Percentiles rank a stretch among this genome's conserved stretches.
Evolutionary conservation across 2,329 filamentous ascomycete genomes (phyloP).

Genomic region (Exophiala aquamarina): DNA sequence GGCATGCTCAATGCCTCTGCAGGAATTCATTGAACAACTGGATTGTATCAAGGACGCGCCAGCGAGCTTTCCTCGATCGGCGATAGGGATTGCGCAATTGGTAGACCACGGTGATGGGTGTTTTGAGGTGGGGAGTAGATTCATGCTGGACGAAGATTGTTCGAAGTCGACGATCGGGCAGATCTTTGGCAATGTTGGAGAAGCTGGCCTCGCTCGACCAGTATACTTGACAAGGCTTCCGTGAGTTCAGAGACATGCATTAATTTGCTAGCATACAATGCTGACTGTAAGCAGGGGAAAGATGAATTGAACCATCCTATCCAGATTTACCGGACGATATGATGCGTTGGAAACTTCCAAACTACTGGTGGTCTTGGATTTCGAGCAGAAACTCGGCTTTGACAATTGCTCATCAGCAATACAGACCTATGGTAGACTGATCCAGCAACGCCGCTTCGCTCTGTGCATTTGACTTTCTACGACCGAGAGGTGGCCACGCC

Average conservation of each 20-base stretch:
- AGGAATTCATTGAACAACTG: conserved; percentile 59
- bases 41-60: conserved; percentile 51
- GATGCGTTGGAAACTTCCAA: too few relatives aligned
- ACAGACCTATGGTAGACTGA: too few relatives aligned
- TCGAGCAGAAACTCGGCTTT: too few relatives aligned
- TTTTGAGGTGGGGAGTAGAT: conserved; percentile 59
- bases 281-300: conserved; percentile 4
- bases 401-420: too few relatives aligned
- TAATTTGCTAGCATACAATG: too few relatives aligned
- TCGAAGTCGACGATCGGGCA: conserved; percentile 53
- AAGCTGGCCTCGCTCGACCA: conserved; percentile 22
- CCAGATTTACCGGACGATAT: neutral
- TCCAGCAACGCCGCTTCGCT: too few relatives aligned
- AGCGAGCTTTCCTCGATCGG: conserved; percentile 11
- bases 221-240: conserved; percentile 23
- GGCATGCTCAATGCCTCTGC: conserved; percentile 49
- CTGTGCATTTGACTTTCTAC: too few relatives aligned
- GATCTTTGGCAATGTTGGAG: conserved; percentile 57
- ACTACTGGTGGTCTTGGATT: too few relatives aligned
- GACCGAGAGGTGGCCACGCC: too few relatives aligned
- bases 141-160: conserved; percentile 52
- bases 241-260: conserved; percentile 4
- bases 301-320: neutral
- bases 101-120: conserved; percentile 55
- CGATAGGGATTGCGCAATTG: conserved; percentile 57